Evolutionary conservation across 176 grass and related monocot species (phyloP).

Genomic region (Miscanthus lutarioriparius): DNA sequence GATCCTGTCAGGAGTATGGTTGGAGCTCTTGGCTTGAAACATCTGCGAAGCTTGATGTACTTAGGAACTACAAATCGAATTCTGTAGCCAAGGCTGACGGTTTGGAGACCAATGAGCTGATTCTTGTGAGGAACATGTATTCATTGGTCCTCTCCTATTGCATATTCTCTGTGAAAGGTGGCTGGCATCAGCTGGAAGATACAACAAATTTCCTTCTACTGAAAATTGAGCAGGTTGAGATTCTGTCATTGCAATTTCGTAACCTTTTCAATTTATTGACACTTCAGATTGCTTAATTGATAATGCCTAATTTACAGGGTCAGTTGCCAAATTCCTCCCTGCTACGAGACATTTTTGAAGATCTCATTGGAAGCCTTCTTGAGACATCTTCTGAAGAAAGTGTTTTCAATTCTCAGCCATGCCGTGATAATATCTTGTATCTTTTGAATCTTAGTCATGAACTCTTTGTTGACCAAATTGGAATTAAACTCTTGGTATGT

Average conservation of each 20-base stretch:
- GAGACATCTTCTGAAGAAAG: conserved; percentile 78
- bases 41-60: conserved; percentile 66
- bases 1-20: conserved; percentile 65
- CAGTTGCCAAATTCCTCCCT: conserved; percentile 55
- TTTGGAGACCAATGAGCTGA: conserved; percentile 62
- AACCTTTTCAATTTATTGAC: conserved; percentile 10
- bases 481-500: conserved; percentile 79
- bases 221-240: conserved; percentile 65
- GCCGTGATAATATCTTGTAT: conserved; percentile 89
- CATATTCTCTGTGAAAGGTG: conserved; percentile 87
- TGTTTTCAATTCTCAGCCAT: conserved; percentile 82
- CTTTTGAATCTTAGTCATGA: conserved; percentile 90
- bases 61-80: conserved; percentile 59
- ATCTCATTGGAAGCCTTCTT: conserved; percentile 73
- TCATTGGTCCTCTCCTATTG: conserved; percentile 75
- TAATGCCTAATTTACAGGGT: conserved; percentile 46
- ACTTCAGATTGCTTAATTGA: conserved; percentile 23
- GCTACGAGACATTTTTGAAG: conserved; percentile 83
- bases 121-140: conserved; percentile 85
- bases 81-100: conserved; percentile 28
- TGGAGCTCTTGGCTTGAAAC: conserved; percentile 84
- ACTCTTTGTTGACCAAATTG: conserved; percentile 70
- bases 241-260: conserved; percentile 2
- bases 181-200: conserved; percentile 92
- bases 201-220: conserved; percentile 82